Conservation (phyloP, 129 eudicot genomes). For the Chrysanthemum makinoi region DNA sequence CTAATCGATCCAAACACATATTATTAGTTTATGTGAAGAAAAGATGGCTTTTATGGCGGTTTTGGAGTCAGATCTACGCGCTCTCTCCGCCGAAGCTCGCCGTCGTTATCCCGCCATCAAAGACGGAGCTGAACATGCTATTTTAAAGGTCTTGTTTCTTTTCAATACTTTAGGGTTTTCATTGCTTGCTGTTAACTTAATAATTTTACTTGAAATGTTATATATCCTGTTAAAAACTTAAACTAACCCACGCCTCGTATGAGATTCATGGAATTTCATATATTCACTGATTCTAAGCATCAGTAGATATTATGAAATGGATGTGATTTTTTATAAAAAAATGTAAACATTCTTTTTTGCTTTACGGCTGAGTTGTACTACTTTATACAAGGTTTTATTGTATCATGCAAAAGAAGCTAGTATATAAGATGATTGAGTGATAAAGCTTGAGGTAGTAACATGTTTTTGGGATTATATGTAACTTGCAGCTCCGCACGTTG, state of each 20-base stretch:
- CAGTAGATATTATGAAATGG: no score
- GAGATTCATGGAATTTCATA: no score
- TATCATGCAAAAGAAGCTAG: not conserved
- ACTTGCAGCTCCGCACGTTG: slow-evolving; percentile 79
- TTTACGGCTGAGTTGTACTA: no score
- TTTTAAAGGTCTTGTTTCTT: slow-evolving; percentile 57
- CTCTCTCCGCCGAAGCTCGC: slow-evolving; percentile 96
- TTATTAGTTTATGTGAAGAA: not conserved
- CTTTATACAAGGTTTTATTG: not conserved
- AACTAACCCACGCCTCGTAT: no score
- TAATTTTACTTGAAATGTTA: no score
- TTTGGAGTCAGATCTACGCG: slow-evolving; percentile 96
- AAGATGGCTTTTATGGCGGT: slow-evolving; percentile 87
- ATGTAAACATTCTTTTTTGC: no score
- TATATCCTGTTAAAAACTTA: no score
- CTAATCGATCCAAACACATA: slow-evolving; percentile 13
- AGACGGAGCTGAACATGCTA: slow-evolving; percentile 99
- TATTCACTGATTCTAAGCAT: no score
- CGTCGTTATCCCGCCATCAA: slow-evolving; percentile 94
- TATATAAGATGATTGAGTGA: no score
- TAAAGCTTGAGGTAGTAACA: not conserved
- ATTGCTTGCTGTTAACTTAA: not conserved
- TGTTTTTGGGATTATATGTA: slow-evolving; percentile 18
- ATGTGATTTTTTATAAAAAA: no score
- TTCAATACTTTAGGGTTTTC: not conserved